Conservation (phyloP, 495 filamentous ascomycete genomes). For the Chaetomium cochliodes region DNA sequence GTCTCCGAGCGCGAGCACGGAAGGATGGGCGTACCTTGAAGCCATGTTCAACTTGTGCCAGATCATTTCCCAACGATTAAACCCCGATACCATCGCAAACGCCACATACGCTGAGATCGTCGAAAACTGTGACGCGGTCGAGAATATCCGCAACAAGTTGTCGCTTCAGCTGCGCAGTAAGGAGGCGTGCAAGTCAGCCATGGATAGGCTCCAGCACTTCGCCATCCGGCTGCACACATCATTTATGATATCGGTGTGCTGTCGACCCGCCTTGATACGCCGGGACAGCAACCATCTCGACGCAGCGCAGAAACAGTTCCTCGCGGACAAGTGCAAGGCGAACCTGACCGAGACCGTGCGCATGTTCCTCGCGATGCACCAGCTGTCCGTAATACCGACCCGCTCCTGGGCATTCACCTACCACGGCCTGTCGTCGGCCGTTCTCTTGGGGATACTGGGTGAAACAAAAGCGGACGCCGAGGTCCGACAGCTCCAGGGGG, state of each 20-base stretch:
- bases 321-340: conserved; percentile 57
- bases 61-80: conserved; percentile 50
- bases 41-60: conserved; percentile 55
- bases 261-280: conserved; percentile 52
- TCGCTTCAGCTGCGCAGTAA: conserved; percentile 46
- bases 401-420: conserved; percentile 67
- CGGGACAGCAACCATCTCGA: conserved; percentile 42
- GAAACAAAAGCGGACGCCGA: conserved; percentile 59
- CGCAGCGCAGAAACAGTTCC: conserved; percentile 43
- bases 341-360: conserved; percentile 65
- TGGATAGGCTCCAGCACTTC: conserved; percentile 55
- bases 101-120: conserved; percentile 50
- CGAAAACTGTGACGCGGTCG: conserved; percentile 48
- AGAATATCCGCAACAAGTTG: conserved; percentile 48
- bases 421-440: conserved; percentile 62
- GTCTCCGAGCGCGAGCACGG: conserved; percentile 42
- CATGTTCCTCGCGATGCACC: conserved; percentile 67
- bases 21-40: conserved; percentile 54
- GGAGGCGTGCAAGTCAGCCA: conserved; percentile 53
- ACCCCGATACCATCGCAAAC: conserved; percentile 49
- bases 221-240: conserved; percentile 55
- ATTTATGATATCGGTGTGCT: conserved; percentile 56
- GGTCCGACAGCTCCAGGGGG: conserved; percentile 55
- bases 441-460: conserved; percentile 62
- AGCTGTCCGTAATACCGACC: conserved; percentile 62